Evolutionary conservation across 140 eudicot species (phyloP).

Genomic region (Oenanthe javanica): DNA sequence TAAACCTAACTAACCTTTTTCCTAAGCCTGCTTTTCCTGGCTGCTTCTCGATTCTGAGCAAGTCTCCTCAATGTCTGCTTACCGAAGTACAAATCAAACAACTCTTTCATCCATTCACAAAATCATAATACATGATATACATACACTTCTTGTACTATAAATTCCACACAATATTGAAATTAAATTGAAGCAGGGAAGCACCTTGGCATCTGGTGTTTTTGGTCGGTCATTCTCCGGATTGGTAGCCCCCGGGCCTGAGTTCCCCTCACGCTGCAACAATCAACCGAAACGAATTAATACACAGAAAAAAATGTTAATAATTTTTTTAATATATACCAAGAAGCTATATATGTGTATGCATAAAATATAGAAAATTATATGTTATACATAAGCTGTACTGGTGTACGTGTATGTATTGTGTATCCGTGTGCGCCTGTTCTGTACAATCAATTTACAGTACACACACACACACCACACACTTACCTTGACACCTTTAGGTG

Average conservation of each 20-base stretch:
- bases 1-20: constrained; percentile 46
- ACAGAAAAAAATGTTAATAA: neutral
- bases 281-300: constrained; percentile 9
- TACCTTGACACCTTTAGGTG: constrained; percentile 77
- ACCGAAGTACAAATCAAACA: constrained; percentile 8
- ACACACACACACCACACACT: neutral
- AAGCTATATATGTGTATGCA: neutral
- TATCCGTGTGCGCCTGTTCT: neutral
- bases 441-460: neutral
- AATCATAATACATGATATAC: neutral
- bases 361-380: neutral
- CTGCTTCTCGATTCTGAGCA: constrained; percentile 99
- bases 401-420: neutral
- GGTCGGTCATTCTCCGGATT: constrained; percentile 80
- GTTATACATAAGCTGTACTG: neutral
- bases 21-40: constrained; percentile 95
- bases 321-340: neutral
- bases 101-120: neutral
- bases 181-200: neutral
- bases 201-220: constrained; percentile 92
- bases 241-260: constrained; percentile 50
- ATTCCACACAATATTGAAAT: neutral
- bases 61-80: constrained; percentile 89
- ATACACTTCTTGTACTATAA: neutral
- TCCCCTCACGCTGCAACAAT: constrained; percentile 78